phyloP scores from a whole-genome alignment of 257 asterid species.

The Nicotiana noctiflora region DNA sequence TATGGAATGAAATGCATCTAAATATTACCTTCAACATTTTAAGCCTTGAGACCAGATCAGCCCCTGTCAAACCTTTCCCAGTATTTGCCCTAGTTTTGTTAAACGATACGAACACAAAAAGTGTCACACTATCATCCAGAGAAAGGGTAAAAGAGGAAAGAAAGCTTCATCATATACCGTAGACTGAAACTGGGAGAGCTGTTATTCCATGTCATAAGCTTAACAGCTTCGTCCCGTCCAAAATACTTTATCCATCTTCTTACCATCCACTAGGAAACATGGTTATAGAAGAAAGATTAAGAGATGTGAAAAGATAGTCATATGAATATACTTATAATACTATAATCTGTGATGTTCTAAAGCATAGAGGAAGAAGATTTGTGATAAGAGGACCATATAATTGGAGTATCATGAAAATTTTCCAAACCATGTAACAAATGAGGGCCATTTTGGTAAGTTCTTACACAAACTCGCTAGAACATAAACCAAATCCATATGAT shows the following conservation, averaged over 20 bases:
- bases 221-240: conserved; percentile 66
- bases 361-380: background rate
- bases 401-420: background rate
- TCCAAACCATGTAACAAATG: background rate
- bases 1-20: background rate
- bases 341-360: background rate
- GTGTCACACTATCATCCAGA: conserved; percentile 9
- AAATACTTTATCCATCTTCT: conserved; percentile 74
- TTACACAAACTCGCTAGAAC: background rate
- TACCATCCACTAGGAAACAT: conserved; percentile 79
- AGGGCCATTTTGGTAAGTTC: background rate
- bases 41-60: conserved; percentile 55
- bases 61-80: conserved; percentile 60
- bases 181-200: conserved; percentile 69
- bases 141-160: background rate
- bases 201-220: conserved; percentile 85
- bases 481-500: background rate
- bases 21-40: conserved; percentile 52
- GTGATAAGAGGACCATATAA: background rate
- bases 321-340: background rate
- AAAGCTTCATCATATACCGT: conserved; percentile 41
- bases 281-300: conserved; percentile 11
- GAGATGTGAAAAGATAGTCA: conserved; percentile 2
- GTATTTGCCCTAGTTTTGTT: conserved; percentile 64
- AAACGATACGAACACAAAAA: conserved; percentile 20